These are phyloP conservation scores for Noccaea bulbosa DNA, from an alignment of 345 rosid species.

Conservation along the genomic window DNA sequence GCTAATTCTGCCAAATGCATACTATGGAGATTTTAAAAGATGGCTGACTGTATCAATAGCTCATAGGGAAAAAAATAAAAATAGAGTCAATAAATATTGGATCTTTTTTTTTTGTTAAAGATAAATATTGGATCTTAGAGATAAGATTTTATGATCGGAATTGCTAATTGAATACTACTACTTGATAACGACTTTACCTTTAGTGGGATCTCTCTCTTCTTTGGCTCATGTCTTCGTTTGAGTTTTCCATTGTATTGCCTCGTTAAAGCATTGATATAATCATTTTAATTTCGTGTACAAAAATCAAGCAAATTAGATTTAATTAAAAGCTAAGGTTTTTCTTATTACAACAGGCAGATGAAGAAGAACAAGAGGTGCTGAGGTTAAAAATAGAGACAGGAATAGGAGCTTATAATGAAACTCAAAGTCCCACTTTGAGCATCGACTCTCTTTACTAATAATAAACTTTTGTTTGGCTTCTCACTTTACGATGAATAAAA, in stretches of 20 bases:
- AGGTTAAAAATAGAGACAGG: constrained; percentile 57
- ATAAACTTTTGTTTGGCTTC: neutral
- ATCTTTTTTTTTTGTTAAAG: too few species aligned
- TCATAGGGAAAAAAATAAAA: neutral
- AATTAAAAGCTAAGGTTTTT: neutral
- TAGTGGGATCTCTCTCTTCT: constrained; percentile 8
- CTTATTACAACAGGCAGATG: constrained; percentile 58
- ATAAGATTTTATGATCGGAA: constrained; percentile 32
- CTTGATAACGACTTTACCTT: constrained; percentile 8
- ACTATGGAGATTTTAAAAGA: constrained; percentile 2
- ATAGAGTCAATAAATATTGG: constrained; percentile 12
- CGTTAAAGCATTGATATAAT: neutral
- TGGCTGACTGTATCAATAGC: constrained; percentile 14
- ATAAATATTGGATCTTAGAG: constrained; percentile 21
- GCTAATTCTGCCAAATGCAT: constrained; percentile 26
- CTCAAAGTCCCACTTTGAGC: constrained; percentile 64
- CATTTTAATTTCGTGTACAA: neutral
- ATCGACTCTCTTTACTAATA: constrained; percentile 33
- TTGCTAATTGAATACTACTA: constrained; percentile 18
- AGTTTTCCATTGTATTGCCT: constrained; percentile 16
- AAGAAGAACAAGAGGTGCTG: constrained; percentile 63
- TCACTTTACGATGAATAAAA: constrained; percentile 15
- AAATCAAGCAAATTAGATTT: neutral
- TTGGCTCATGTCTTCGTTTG: constrained; percentile 17
- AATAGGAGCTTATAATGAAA: constrained; percentile 65